Evolutionary conservation across 257 asterid species (phyloP).

Genomic region (Ilex asprella): DNA sequence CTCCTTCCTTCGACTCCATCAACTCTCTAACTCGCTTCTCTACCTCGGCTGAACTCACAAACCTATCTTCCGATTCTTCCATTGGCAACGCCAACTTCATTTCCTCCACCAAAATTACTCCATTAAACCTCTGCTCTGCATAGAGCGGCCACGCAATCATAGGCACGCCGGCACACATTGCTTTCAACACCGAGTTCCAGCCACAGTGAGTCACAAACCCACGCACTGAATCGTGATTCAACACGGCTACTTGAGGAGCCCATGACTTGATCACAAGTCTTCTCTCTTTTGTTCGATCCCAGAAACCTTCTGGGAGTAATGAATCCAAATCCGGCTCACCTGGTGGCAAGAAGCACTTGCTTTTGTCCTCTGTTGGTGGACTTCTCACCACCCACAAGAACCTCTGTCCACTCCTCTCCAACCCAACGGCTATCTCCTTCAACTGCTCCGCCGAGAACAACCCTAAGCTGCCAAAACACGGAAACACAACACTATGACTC

Average conservation of each 20-base stretch:
- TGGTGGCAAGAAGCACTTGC: constrained; percentile 19
- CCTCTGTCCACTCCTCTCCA: constrained; percentile 38
- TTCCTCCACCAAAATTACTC: neutral
- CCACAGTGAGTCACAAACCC: constrained; percentile 42
- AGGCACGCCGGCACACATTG: neutral
- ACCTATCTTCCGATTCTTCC: neutral
- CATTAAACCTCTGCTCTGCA: neutral
- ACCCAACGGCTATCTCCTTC: constrained; percentile 38
- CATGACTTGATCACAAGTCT: constrained; percentile 47
- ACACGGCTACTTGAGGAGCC: constrained; percentile 59
- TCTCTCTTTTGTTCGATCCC: constrained; percentile 35
- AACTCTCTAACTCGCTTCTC: neutral
- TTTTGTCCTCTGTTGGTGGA: constrained; percentile 31
- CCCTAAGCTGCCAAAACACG: constrained; percentile 64
- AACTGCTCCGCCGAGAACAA: constrained; percentile 27
- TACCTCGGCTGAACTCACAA: neutral
- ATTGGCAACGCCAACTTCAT: neutral
- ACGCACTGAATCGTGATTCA: constrained; percentile 43
- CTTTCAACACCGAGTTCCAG: neutral
- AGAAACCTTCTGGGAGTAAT: constrained; percentile 42
- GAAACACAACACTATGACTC: constrained; percentile 38
- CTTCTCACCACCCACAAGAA: constrained; percentile 55
- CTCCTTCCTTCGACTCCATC: neutral
- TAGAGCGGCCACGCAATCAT: constrained; percentile 3
- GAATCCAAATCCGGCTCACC: constrained; percentile 33